Evolutionary conservation across 2,329 filamentous ascomycete species (phyloP).

Genomic region (Colletotrichum sp.): DNA sequence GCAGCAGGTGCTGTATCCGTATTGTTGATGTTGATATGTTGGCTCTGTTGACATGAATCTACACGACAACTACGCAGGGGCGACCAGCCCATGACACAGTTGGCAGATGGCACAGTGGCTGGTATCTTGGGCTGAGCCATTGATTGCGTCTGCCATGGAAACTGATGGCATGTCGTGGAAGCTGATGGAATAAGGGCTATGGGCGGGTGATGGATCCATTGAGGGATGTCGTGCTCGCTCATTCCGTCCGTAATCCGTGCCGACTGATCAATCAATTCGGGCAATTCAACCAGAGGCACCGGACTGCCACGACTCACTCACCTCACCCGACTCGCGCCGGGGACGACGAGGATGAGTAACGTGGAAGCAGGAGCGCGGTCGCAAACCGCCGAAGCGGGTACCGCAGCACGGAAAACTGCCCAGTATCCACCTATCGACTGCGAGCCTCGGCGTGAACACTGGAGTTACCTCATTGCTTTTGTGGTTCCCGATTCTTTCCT

Average conservation of each 20-base stretch:
- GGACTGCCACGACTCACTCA: background rate
- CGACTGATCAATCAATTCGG: background rate
- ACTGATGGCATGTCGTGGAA: background rate
- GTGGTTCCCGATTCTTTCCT: too few relatives aligned
- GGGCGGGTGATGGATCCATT: background rate
- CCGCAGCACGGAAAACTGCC: background rate
- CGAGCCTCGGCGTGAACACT: background rate
- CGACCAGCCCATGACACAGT: background rate
- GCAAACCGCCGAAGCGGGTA: background rate
- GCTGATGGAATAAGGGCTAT: background rate
- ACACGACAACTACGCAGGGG: background rate
- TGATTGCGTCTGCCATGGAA: background rate
- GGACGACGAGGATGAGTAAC: background rate
- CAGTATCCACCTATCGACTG: background rate
- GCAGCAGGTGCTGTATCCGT: background rate
- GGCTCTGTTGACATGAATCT: background rate
- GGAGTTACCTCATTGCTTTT: background rate
- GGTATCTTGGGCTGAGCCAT: background rate
- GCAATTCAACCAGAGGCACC: background rate
- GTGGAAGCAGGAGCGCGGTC: background rate
- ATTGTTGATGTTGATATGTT: slow-evolving; percentile 5
- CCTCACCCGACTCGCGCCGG: background rate
- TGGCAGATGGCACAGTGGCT: background rate
- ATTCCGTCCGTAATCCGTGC: background rate
- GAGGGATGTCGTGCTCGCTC: background rate